Percentiles rank a stretch among this genome's conserved stretches.
Evolutionary conservation across 352 stramenopile species (phyloP).

Genomic region (Globisporangium iwayamae): DNA sequence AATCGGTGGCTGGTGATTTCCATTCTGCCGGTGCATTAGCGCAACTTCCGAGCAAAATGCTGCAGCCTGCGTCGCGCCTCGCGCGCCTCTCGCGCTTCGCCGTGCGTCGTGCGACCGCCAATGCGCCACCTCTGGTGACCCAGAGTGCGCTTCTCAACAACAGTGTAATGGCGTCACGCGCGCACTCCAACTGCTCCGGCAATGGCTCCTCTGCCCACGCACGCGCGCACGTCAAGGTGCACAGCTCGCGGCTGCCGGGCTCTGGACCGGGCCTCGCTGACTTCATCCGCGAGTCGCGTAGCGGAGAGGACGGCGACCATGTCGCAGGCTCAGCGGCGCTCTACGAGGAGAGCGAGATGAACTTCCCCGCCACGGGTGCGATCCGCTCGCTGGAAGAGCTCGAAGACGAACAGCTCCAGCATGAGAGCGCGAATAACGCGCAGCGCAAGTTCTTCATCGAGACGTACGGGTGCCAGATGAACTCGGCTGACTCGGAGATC

Average conservation of each 20-base stretch:
- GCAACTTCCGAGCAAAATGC: slow-evolving; percentile 5
- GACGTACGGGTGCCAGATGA: slow-evolving; percentile 99
- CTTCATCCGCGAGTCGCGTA: slow-evolving; percentile 56
- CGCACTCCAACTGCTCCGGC: slow-evolving; percentile 30
- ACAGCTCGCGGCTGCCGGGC: slow-evolving; percentile 34
- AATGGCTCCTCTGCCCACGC: slow-evolving; percentile 12
- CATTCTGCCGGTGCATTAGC: slow-evolving; percentile 9
- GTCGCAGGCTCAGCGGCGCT: slow-evolving; percentile 20
- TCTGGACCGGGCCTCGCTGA: slow-evolving; percentile 59
- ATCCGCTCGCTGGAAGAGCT: slow-evolving; percentile 59
- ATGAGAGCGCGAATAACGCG: neutral
- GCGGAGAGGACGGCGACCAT: slow-evolving; percentile 20
- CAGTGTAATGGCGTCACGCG: slow-evolving; percentile 4
- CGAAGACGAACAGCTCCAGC: slow-evolving; percentile 22
- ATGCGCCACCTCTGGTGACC: neutral
- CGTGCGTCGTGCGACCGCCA: neutral
- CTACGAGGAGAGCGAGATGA: slow-evolving; percentile 69
- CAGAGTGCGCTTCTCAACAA: neutral
- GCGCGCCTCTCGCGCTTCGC: slow-evolving; percentile 2
- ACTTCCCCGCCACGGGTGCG: slow-evolving; percentile 42
- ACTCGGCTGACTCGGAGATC: slow-evolving; percentile 98
- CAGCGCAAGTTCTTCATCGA: slow-evolving; percentile 78
- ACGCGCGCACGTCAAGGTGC: slow-evolving; percentile 28
- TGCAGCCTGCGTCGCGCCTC: slow-evolving; percentile 10
- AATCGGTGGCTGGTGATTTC: neutral